Base-by-base conservation (phyloP, 352 stramenopile genomes). In the Phytopythium montanum region DNA sequence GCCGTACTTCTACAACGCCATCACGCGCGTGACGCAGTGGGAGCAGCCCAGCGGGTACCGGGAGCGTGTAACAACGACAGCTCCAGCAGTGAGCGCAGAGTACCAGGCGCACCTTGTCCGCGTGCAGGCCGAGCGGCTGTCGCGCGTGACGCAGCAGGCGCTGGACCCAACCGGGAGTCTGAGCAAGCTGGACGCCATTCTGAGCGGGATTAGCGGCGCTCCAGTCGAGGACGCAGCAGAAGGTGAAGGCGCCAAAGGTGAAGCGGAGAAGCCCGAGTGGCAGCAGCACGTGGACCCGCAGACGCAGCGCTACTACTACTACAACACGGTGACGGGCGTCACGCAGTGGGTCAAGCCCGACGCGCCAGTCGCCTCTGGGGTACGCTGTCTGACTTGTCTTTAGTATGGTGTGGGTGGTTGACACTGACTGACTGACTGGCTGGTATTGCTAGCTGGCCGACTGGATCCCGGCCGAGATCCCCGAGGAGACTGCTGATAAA, bases 261-360 rank as follows among this genome's bases (percentile, higher is more conserved):
- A 41, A 12, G 52, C 4, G 25, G 42, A 45, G 45, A 86, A 74
- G 61, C 65, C 73, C 34, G 75, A 90, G 51, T 96, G 87, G 87
- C 80, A 92, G 60, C 85, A 96, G 56, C 84, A 96, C 64, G 74
- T 87, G n/a, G 87, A 96, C 39, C 72, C 83, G 9, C 79, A 90
- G 31, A 85, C 78, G 16, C 76, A 92, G 62, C 72, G 78, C 18
- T 92, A 87, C 64, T 96, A 93, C 70, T 96, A 93, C 73, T 74
- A 93, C 68, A 92, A 96, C 66, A 66, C 77, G 2, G 70, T 76
- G 29, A 95, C 87, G 13, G 79, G 81, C 8, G 74, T 80, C 46
- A 96, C 85, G 5, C 80, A 94, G 51, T 96, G 85, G 85, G 76
- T 76, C 25, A 83, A 87, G 29, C 87, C 87, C 8, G 81, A 92